Conservation (phyloP, 495 filamentous ascomycete genomes). For the Penicillium daleae region DNA sequence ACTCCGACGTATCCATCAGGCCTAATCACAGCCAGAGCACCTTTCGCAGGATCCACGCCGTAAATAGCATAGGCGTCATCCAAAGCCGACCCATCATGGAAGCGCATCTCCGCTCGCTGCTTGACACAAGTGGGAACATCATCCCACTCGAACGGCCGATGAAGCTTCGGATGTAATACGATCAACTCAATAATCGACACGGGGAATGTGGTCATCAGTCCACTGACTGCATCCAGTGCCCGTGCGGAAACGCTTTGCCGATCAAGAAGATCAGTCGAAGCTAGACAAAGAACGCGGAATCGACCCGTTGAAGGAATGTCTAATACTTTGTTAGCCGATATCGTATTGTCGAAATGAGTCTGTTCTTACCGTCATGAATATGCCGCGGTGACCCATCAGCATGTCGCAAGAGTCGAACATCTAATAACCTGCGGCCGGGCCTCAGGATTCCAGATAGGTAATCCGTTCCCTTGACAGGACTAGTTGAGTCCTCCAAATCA, state of each 20-base stretch:
- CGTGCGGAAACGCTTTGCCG: slow-evolving; percentile 28
- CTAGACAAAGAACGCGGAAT: slow-evolving; percentile 46
- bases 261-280: slow-evolving; percentile 36
- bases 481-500: slow-evolving; percentile 11
- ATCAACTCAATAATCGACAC: slow-evolving; percentile 59
- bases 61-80: slow-evolving; percentile 67
- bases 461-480: slow-evolving; percentile 40
- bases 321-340: not conserved
- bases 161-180: slow-evolving; percentile 58
- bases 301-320: slow-evolving; percentile 46
- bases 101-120: slow-evolving; percentile 55
- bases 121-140: slow-evolving; percentile 61
- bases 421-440: slow-evolving; percentile 31
- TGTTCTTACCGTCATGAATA: slow-evolving; percentile 46
- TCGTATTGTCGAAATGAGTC: not conserved
- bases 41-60: slow-evolving; percentile 53
- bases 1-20: slow-evolving; percentile 70
- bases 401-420: slow-evolving; percentile 42
- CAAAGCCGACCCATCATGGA: slow-evolving; percentile 66
- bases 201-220: slow-evolving; percentile 38
- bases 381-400: slow-evolving; percentile 46
- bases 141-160: slow-evolving; percentile 53
- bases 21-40: slow-evolving; percentile 29
- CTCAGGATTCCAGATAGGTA: slow-evolving; percentile 45
- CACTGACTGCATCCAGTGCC: slow-evolving; percentile 23